Conservation (phyloP, 2,329 filamentous ascomycete genomes). For the Lachnellula cervina region DNA sequence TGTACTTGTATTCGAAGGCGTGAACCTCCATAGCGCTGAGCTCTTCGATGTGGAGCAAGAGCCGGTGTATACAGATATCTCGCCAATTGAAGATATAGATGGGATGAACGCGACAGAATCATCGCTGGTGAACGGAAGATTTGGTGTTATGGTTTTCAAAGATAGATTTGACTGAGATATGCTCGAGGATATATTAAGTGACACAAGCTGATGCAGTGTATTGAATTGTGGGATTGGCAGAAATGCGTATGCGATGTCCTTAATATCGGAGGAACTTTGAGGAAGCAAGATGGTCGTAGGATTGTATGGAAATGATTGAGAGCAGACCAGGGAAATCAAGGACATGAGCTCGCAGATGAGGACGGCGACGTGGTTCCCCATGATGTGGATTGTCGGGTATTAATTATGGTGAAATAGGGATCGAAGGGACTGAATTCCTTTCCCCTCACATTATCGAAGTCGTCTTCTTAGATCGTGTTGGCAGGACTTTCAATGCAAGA, state of each 20-base stretch:
- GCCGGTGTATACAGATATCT: conserved; percentile 69
- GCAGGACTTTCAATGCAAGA: conserved; percentile 8
- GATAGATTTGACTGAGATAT: conserved; percentile 44
- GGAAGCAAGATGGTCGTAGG: conserved; percentile 66
- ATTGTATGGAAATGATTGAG: conserved; percentile 64
- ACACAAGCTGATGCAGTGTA: conserved; percentile 46
- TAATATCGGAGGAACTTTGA: conserved; percentile 42
- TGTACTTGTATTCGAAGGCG: conserved; percentile 38
- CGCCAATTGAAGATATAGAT: conserved; percentile 60
- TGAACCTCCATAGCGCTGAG: conserved; percentile 65
- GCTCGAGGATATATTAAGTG: conserved; percentile 59
- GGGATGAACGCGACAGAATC: conserved; percentile 59
- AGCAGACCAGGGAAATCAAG: conserved; percentile 2
- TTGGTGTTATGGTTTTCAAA: conserved; percentile 47
- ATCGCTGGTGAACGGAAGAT: conserved; percentile 58
- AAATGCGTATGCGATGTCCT: conserved; percentile 65
- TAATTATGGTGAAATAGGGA: conserved; percentile 13
- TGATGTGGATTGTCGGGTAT: conserved; percentile 18
- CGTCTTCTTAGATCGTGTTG: conserved; percentile 2
- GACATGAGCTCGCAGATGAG: conserved; percentile 19
- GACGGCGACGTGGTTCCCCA: conserved; percentile 17
- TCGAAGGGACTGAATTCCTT: conserved; percentile 10
- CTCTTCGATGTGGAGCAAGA: conserved; percentile 55
- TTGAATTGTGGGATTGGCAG: conserved; percentile 35
- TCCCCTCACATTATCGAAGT: conserved; percentile 17